These are phyloP conservation scores for Aegilops longissima DNA, from an alignment of 176 grass and related monocot species.

Conservation along the genomic window DNA sequence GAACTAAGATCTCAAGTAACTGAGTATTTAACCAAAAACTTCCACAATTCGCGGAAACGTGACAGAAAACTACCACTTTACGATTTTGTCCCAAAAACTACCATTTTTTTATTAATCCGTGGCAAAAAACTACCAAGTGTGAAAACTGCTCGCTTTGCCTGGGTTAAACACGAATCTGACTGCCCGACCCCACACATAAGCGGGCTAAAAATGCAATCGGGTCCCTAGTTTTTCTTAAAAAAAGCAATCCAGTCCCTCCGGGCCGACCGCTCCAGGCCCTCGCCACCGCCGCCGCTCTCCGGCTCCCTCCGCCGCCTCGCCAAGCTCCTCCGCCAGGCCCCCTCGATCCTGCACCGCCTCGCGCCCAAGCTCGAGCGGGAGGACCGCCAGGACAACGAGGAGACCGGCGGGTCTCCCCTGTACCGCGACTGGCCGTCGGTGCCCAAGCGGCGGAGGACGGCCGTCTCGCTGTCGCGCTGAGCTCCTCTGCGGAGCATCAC, in stretches of 20 bases:
- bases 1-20: too few relatives aligned
- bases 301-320: slow-evolving; percentile 31
- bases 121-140: too few relatives aligned
- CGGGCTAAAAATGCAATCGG: too few relatives aligned
- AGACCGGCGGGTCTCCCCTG: slow-evolving; percentile 14
- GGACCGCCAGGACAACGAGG: neutral
- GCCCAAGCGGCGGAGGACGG: slow-evolving; percentile 53
- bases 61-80: too few relatives aligned
- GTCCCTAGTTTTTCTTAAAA: too few relatives aligned
- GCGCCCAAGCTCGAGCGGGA: neutral
- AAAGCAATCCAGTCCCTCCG: neutral
- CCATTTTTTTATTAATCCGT: too few relatives aligned
- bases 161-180: too few relatives aligned
- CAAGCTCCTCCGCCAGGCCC: slow-evolving; percentile 35
- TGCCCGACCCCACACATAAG: too few relatives aligned
- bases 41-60: too few relatives aligned
- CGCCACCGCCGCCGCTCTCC: slow-evolving; percentile 1
- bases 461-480: slow-evolving; percentile 29
- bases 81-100: too few relatives aligned
- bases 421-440: slow-evolving; percentile 43
- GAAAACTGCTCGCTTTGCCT: too few relatives aligned
- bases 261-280: slow-evolving; percentile 29
- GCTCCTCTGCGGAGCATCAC: slow-evolving; percentile 1
- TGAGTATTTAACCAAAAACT: too few relatives aligned
- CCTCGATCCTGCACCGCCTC: slow-evolving; percentile 15